Conservation (phyloP, 768 basidiomycete species). For the Boletus reticulatus region DNA sequence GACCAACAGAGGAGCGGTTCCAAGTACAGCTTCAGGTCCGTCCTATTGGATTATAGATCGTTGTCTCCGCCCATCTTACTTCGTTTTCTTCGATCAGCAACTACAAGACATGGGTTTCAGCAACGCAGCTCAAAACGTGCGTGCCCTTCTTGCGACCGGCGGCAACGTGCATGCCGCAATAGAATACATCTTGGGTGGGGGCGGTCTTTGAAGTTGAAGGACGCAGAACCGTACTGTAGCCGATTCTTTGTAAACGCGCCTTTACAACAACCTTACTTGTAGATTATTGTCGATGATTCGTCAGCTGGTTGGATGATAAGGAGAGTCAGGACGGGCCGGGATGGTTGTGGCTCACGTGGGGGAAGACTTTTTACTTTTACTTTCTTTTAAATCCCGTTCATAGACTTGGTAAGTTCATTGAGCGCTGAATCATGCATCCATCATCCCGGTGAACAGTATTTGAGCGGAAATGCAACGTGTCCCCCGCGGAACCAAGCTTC, state of each 20-base stretch:
- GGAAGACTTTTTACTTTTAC: too few species aligned
- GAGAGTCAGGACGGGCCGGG: too few species aligned
- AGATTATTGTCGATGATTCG: not conserved
- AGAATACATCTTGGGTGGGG: slow-evolving; percentile 86
- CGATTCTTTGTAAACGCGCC: not conserved
- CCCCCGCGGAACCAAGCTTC: not conserved
- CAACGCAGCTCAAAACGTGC: slow-evolving; percentile 85
- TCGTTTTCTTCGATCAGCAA: slow-evolving; percentile 56
- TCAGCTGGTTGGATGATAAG: too few species aligned
- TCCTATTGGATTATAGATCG: not conserved
- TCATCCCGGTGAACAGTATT: too few species aligned
- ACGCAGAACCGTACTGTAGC: not conserved
- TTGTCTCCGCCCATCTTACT: not conserved
- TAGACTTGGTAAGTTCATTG: too few species aligned
- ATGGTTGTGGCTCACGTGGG: too few species aligned
- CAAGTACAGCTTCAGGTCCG: slow-evolving; percentile 78
- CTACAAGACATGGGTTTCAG: slow-evolving; percentile 93
- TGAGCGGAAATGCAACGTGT: too few species aligned
- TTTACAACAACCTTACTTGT: not conserved
- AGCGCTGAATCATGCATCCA: too few species aligned
- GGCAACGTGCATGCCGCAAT: slow-evolving; percentile 91
- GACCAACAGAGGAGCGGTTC: slow-evolving; percentile 90
- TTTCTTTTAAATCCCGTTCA: too few species aligned
- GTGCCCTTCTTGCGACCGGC: slow-evolving; percentile 87
- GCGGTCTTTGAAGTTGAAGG: slow-evolving; percentile 40